Evolutionary conservation across 139 green algal genomes (phyloP), one percentile per base, ranked within the genome.

Genomic region (Chlorella sp.): DNA sequence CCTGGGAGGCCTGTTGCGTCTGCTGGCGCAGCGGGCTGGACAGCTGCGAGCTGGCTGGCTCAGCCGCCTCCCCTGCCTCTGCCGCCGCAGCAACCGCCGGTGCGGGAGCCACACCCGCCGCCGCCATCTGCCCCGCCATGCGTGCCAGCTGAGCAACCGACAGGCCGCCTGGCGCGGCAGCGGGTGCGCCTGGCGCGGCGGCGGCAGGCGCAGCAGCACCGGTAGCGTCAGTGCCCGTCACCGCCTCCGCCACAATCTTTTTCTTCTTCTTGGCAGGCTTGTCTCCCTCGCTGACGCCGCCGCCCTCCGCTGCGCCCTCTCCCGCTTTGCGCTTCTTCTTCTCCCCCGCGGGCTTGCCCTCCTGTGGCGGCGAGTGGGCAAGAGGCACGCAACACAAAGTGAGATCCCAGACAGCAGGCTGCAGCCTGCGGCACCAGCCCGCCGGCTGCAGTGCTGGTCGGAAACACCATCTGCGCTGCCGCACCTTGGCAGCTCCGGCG

Each of bases 181-280:
- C 40, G 1, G n/a, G 26, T 36, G 19, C n/a, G 9, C 3, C 26
- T 60, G 76, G 9, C 4, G n/a, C 64, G n/a, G 64, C 43, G 8
- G 64, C 64, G 7, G 43, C 62, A 8, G 28, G 13, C 51, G 51
- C 51, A 60, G 51, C 51, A 54, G 8, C 34, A 13, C n/a, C n/a
- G n/a, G n/a, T 11, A 54, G 46, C 46, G 11, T 11, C 46, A 60
- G 56, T 40, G 0, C 30, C 60, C 30, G 38, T 40, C 38, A 46
- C 56, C 2, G 40, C 46, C 32, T 43, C 76, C 24, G 48, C 54
- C 30, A 34, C 38, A 13, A n/a, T 46, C 16, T 73, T 76, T 34
- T 84, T 76, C 64, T 84, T 84, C 64, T 65, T 75, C 64, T 76
- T 84, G 48, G 79, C 43, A 0, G 62, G 78, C 79, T 84, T 46